Evolutionary conservation across 768 basidiomycete species (phyloP).

Genomic region (Botryobasidium botryosum): DNA sequence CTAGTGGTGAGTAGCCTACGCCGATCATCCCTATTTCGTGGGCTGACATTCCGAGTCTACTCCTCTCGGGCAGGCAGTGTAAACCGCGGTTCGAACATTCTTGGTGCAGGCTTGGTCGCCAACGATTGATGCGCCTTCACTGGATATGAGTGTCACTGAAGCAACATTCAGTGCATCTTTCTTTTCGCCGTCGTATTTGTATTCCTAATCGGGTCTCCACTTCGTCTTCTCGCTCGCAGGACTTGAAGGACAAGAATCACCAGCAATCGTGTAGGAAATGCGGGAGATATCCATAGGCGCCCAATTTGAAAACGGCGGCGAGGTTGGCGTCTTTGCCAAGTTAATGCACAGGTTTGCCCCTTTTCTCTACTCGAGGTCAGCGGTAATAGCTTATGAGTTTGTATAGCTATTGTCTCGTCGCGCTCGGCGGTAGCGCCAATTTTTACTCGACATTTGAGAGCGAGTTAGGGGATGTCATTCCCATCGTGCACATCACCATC

Average conservation of each 20-base stretch:
- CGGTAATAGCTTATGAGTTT: too few species aligned
- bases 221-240: constrained; percentile 4
- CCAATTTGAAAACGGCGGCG: constrained; percentile 88
- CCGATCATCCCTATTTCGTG: not conserved
- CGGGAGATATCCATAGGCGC: constrained; percentile 84
- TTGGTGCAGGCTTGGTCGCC: constrained; percentile 93
- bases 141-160: constrained; percentile 98
- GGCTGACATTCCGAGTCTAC: too few species aligned
- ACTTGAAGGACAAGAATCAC: constrained; percentile 67
- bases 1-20: constrained; percentile 52
- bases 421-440: constrained; percentile 88
- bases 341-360: constrained; percentile 57
- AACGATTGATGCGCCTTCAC: constrained; percentile 99
- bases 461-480: constrained; percentile 82
- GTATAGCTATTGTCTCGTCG: constrained; percentile 87
- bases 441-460: constrained; percentile 97
- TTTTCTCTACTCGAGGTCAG: too few species aligned
- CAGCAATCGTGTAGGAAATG: constrained; percentile 82
- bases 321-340: constrained; percentile 94
- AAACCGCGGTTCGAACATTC: constrained; percentile 94
- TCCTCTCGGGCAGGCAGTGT: constrained; percentile 76
- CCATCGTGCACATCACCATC: constrained; percentile 92
- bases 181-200: not conserved
- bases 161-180: constrained; percentile 77
- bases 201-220: too few species aligned